A percentile compares a stretch with the other conserved stretches of the same genome.
Conservation (phyloP, 352 stramenopile species). For the Phytophthora fragariae region DNA sequence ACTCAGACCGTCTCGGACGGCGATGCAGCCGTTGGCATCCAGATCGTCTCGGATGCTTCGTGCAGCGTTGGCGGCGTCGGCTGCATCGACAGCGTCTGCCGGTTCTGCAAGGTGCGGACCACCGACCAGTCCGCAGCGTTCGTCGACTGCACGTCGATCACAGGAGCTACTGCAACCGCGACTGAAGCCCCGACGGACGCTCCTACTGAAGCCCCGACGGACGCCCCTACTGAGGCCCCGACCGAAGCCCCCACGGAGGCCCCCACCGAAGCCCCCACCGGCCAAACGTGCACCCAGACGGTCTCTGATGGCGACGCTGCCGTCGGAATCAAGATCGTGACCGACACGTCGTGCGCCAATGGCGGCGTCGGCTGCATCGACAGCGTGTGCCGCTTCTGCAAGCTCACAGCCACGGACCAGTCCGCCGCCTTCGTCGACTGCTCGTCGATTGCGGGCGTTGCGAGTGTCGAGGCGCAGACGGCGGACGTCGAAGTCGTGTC, state of each 20-base stretch:
- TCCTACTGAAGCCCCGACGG: slow-evolving; percentile 13
- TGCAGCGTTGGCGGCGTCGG: slow-evolving; percentile 45
- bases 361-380: slow-evolving; percentile 53
- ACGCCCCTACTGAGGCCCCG: slow-evolving; percentile 10
- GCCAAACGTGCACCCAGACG: slow-evolving; percentile 22
- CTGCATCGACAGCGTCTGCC: slow-evolving; percentile 52
- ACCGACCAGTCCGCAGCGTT: slow-evolving; percentile 37
- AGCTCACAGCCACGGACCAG: slow-evolving; percentile 29
- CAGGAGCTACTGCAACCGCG: slow-evolving; percentile 2
- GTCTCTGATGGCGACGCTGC: slow-evolving; percentile 37
- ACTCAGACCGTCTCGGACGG: slow-evolving; percentile 24
- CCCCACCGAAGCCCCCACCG: not conserved
- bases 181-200: slow-evolving; percentile 15
- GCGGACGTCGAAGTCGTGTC: not conserved
- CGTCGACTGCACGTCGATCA: slow-evolving; percentile 27
- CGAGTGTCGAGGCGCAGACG: slow-evolving; percentile 15
- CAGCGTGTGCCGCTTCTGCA: slow-evolving; percentile 57
- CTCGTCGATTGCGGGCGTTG: slow-evolving; percentile 14
- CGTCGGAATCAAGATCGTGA: slow-evolving; percentile 49
- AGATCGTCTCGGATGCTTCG: slow-evolving; percentile 41
- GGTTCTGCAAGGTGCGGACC: slow-evolving; percentile 47
- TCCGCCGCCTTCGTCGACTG: slow-evolving; percentile 35
- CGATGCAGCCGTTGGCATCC: slow-evolving; percentile 46
- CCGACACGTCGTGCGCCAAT: slow-evolving; percentile 39
- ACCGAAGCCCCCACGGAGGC: slow-evolving; percentile 11